Conservation (phyloP, 2,329 filamentous ascomycete genomes). For the Aspergillus aculeatus region DNA sequence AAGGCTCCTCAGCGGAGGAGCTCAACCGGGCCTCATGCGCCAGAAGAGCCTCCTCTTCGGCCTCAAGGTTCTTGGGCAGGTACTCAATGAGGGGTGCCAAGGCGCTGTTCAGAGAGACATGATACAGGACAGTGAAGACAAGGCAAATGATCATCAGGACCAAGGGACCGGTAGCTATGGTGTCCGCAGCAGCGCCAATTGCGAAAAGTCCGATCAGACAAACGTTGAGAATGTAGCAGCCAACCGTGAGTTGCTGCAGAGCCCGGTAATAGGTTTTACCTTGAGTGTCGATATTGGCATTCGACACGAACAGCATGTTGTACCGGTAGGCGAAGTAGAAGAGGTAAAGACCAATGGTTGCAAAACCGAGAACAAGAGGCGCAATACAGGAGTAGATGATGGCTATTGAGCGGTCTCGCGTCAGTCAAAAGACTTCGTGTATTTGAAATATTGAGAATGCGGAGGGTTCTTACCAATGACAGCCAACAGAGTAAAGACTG, state of each 20-base stretch:
- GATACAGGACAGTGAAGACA: slow-evolving; percentile 72
- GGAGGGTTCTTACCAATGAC: slow-evolving; percentile 65
- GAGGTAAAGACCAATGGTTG: slow-evolving; percentile 71
- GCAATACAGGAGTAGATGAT: slow-evolving; percentile 86
- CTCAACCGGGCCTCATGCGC: slow-evolving; percentile 29
- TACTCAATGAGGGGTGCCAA: slow-evolving; percentile 74
- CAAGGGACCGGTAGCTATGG: slow-evolving; percentile 64
- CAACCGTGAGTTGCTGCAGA: slow-evolving; percentile 78
- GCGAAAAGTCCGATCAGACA: slow-evolving; percentile 84
- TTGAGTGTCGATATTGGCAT: slow-evolving; percentile 80
- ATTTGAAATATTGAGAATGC: slow-evolving; percentile 5
- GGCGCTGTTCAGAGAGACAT: slow-evolving; percentile 68
- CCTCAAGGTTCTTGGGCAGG: slow-evolving; percentile 70
- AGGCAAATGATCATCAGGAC: slow-evolving; percentile 75
- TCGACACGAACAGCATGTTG: slow-evolving; percentile 83
- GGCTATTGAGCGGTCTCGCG: slow-evolving; percentile 48
- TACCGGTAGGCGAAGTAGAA: slow-evolving; percentile 90
- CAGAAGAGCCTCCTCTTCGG: slow-evolving; percentile 54
- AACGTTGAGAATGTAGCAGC: slow-evolving; percentile 77
- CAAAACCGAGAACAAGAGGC: slow-evolving; percentile 79
- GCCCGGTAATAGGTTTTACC: slow-evolving; percentile 85
- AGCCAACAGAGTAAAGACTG: slow-evolving; percentile 75
- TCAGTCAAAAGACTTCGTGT: neutral
- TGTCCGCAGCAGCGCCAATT: slow-evolving; percentile 63
- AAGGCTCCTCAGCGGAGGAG: slow-evolving; percentile 23